phyloP scores from a whole-genome alignment of 495 filamentous ascomycete genomes.

The Glutinoglossum americanum region DNA sequence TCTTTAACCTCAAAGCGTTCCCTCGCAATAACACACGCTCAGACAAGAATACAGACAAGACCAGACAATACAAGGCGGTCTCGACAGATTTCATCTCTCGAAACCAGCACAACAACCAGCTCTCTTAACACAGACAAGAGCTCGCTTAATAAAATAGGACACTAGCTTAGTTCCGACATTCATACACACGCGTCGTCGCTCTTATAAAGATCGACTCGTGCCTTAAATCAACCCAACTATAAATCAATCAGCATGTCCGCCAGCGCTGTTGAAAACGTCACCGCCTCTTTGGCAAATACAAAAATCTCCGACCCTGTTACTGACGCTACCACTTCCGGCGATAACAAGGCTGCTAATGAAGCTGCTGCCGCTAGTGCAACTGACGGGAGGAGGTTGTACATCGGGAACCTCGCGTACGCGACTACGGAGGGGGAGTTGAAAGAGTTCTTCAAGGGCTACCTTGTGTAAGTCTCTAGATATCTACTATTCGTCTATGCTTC shows the following conservation, averaged over 20 bases:
- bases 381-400: slow-evolving; percentile 96
- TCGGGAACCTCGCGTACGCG: slow-evolving; percentile 98
- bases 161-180: slow-evolving; percentile 2
- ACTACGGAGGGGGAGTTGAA: slow-evolving; percentile 99
- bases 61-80: background rate
- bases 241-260: slow-evolving; percentile 1
- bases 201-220: background rate
- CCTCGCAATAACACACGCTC: background rate
- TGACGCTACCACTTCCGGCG: slow-evolving; percentile 12
- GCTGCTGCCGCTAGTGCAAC: slow-evolving; percentile 90
- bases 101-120: background rate
- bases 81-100: background rate
- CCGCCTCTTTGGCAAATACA: slow-evolving; percentile 63
- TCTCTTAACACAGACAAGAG: background rate
- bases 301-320: slow-evolving; percentile 29
- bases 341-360: slow-evolving; percentile 36
- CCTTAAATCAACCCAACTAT: background rate
- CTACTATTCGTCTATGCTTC: background rate
- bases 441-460: slow-evolving; percentile 94
- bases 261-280: slow-evolving; percentile 47
- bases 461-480: slow-evolving; percentile 53
- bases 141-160: background rate
- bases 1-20: slow-evolving; percentile 30
- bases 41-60: background rate
- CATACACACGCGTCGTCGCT: background rate